Evolutionary conservation across 2,329 filamentous ascomycete species (phyloP), one percentile per base, ranked within the genome.

Genomic region (Neopestalotiopsis clavispora): DNA sequence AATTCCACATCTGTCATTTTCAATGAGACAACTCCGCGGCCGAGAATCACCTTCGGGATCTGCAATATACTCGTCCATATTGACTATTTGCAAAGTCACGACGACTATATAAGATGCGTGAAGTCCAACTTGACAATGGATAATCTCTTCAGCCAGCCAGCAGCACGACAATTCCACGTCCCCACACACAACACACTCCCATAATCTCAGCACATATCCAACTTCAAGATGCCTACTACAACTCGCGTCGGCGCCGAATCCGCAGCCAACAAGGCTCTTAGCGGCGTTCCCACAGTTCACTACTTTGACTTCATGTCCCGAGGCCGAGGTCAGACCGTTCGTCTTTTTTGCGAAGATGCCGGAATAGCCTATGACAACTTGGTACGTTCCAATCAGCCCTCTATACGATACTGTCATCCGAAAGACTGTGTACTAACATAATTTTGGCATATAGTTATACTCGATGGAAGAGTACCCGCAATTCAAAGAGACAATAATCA

Each of bases 241-340:
- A 62, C 60, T 14, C 60, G 60, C 14, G 30, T 38, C 34, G 60
- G 60, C 5, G 23, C n/a, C 23, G 60, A 62, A 1, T 62, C 60
- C 60, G 32, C 32, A 1, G 60, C 60, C 32, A 62, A 62, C 60
- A 40, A 62, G 38, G 30, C 60, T 30, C 32, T 62, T 7, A 34
- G 60, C 2, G 60, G 60, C 28, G 30, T 62, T 7, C 60, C 60
- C 0, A 40, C n/a, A 0, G 32, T 62, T 5, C 38, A 62, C n/a
- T 62, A 62, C n/a, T 62, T 62, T 34, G 60, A 62, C 60, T 62
- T 62, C 60, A 62, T 30, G 34, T 62, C 60, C 7, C 60, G 60
- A 12, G 60, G 60, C 6, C 60, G 60, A 17, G 60, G 60, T 0
- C 60, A 62, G n/a, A 42, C 60, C n/a, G 34, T 62, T 17, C 30